Conservation (phyloP, 768 basidiomycete species). For the Austroboletus festivus region DNA sequence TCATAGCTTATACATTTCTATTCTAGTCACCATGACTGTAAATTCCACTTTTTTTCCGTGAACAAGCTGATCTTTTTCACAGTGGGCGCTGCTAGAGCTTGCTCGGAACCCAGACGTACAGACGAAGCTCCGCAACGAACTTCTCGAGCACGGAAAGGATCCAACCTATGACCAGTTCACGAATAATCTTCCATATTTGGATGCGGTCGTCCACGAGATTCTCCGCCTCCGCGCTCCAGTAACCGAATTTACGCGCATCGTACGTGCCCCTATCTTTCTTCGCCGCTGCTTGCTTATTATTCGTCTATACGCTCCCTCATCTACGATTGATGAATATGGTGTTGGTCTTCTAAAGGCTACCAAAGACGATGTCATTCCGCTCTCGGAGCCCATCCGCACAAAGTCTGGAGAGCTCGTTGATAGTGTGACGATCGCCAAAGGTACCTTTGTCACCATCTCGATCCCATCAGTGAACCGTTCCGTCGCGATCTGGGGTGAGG, state of each 20-base stretch:
- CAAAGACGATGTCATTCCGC: background rate
- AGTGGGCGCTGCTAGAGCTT: background rate
- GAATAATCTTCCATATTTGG: background rate
- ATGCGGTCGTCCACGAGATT: constrained; percentile 41
- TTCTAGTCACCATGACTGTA: background rate
- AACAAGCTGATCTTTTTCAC: background rate
- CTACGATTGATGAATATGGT: background rate
- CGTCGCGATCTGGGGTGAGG: background rate
- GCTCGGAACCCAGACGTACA: background rate
- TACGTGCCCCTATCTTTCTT: background rate
- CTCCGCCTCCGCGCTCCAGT: background rate
- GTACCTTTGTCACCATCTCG: background rate
- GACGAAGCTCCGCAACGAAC: background rate
- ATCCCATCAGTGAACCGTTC: background rate
- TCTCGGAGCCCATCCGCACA: background rate
- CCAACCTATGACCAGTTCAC: background rate
- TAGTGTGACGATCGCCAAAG: background rate
- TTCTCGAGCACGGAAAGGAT: background rate
- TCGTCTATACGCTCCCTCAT: too few relatives aligned
- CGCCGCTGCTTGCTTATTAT: too few relatives aligned
- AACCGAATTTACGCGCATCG: background rate
- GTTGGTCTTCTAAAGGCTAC: background rate
- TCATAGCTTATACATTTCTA: background rate
- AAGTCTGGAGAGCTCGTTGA: background rate
- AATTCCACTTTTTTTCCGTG: background rate